Evolutionary conservation across 1,284 basidiomycete species (phyloP), one percentile per base, ranked within the genome.

Genomic region (Cutaneotrichosporon dermatis): DNA sequence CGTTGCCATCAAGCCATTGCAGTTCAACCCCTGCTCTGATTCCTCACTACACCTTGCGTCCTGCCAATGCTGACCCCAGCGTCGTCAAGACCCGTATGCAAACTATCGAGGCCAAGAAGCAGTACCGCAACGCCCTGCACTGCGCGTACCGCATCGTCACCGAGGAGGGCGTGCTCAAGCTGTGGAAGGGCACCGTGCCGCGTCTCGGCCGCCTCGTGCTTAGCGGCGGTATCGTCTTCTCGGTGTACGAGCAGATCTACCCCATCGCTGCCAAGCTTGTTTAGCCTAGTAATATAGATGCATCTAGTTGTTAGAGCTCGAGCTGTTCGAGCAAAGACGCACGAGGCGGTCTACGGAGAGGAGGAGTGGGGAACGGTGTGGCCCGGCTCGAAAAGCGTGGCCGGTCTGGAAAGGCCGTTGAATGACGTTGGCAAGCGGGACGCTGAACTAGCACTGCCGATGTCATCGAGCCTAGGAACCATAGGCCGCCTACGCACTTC

Each of bases 31-130:
- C n/a, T n/a, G n/a, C n/a, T n/a, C n/a, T n/a, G n/a, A n/a, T n/a
- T n/a, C n/a, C n/a, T n/a, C n/a, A n/a, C n/a, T n/a, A n/a, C n/a
- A n/a, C n/a, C n/a, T n/a, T n/a, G n/a, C n/a, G n/a, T n/a, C n/a
- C n/a, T n/a, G n/a, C n/a, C n/a, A n/a, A n/a, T n/a, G n/a, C n/a
- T n/a, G n/a, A 65, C 52, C 15, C 34, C 68, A 95, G 92, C 72
- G 93, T 98, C 15, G 86, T 98, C 79, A 98, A 98, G 80, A 98
- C 95, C 10, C 85, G 95, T 45, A 98, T 99, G 95, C 95, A 99
- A 76, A 88, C 90, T 1, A 82, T 98, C 36, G 84, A 86, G 65
- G 95, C 93, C 2, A 82, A 85, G 15, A 79, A 83, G 45, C 86
- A 92, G 66, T 99, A 98, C 77, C 84, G 86, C 44, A 96, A 94